A percentile compares a stretch with the other conserved stretches of the same genome.
Evolutionary conservation across 495 filamentous ascomycete genomes (phyloP).

Genomic region (Penicillium bovifimosum): DNA sequence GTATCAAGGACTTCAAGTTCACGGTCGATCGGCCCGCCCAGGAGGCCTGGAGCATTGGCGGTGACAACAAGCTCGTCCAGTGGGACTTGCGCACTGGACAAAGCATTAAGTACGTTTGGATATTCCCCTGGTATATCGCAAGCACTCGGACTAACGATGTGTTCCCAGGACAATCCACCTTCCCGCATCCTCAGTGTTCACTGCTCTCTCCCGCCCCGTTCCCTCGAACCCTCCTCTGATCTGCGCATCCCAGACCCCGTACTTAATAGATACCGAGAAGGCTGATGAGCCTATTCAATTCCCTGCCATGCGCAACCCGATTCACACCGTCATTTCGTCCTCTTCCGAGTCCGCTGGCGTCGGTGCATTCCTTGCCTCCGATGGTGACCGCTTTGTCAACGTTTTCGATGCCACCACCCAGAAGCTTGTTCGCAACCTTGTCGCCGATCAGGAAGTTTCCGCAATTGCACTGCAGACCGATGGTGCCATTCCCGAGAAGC

Average conservation of each 20-base stretch:
- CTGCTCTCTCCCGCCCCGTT: slow-evolving; percentile 37
- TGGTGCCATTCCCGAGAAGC: slow-evolving; percentile 26
- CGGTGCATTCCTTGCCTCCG: slow-evolving; percentile 43
- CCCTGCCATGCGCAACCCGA: slow-evolving; percentile 48
- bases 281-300: slow-evolving; percentile 39
- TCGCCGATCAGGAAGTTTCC: slow-evolving; percentile 48
- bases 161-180: slow-evolving; percentile 42
- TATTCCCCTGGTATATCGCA: not conserved
- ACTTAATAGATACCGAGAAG: slow-evolving; percentile 45
- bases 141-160: slow-evolving; percentile 6
- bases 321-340: slow-evolving; percentile 46
- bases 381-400: slow-evolving; percentile 52
- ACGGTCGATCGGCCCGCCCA: slow-evolving; percentile 34
- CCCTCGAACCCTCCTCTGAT: slow-evolving; percentile 43
- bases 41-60: slow-evolving; percentile 56
- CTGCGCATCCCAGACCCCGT: slow-evolving; percentile 52
- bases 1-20: slow-evolving; percentile 54
- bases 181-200: slow-evolving; percentile 37
- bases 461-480: slow-evolving; percentile 31
- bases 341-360: slow-evolving; percentile 27
- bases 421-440: slow-evolving; percentile 46
- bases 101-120: slow-evolving; percentile 39
- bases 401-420: slow-evolving; percentile 43
- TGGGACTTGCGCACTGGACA: slow-evolving; percentile 51
- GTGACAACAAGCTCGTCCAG: slow-evolving; percentile 55